Conservation (phyloP, 306 rosid genomes). For the Glycine tomentella region DNA sequence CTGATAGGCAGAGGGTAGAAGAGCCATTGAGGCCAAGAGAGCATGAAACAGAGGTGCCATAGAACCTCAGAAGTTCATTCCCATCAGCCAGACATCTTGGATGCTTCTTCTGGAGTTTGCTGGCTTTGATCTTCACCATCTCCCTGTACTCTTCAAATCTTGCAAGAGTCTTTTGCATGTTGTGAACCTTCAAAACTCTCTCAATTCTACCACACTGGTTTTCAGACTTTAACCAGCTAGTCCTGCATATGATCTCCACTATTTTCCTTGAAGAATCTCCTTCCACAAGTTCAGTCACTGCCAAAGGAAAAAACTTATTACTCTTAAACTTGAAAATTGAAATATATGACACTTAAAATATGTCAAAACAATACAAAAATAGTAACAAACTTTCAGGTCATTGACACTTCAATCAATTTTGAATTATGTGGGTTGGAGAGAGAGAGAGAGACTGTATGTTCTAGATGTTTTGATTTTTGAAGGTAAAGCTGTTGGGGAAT, state of each 20-base stretch:
- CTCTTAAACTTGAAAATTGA: constrained; percentile 36
- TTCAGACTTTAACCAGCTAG: constrained; percentile 85
- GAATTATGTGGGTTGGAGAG: constrained; percentile 11
- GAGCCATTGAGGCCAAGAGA: constrained; percentile 82
- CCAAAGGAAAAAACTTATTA: constrained; percentile 20
- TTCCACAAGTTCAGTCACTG: constrained; percentile 93
- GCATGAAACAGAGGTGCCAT: constrained; percentile 79
- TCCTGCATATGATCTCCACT: constrained; percentile 91
- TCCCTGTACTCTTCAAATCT: constrained; percentile 91
- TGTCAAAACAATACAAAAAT: constrained; percentile 1
- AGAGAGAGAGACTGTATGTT: not conserved
- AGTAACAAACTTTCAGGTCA: constrained; percentile 39
- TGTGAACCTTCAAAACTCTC: constrained; percentile 89
- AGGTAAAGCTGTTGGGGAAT: constrained; percentile 41
- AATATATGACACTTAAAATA: constrained; percentile 31
- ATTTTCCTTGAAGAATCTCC: constrained; percentile 96
- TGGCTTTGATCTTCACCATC: constrained; percentile 84
- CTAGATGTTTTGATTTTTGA: constrained; percentile 28
- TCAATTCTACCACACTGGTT: constrained; percentile 73
- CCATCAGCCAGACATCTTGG: constrained; percentile 96
- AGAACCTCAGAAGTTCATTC: constrained; percentile 89
- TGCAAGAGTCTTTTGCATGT: constrained; percentile 93
- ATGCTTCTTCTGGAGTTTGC: constrained; percentile 92
- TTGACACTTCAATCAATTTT: constrained; percentile 35
- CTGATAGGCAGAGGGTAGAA: constrained; percentile 77